phyloP scores from a whole-genome alignment of 1,284 basidiomycete genomes.

The Leucoagaricus sp. region DNA sequence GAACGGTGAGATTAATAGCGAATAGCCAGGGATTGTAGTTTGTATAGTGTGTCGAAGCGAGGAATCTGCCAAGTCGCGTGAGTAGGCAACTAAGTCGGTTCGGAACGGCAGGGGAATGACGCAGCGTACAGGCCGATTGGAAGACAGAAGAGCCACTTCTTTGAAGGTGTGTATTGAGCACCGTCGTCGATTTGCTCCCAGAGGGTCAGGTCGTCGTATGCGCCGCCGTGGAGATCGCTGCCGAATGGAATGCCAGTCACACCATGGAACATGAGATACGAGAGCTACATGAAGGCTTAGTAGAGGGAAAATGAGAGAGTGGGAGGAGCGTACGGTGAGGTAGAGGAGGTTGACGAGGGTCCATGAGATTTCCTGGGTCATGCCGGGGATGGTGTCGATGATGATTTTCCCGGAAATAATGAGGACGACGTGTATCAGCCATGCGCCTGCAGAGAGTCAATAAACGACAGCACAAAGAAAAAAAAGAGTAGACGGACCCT shows the following conservation, averaged over 20 bases:
- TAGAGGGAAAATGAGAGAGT: conserved; percentile 10
- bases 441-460: conserved; percentile 72
- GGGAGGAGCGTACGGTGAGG: conserved; percentile 69
- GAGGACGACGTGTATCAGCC: conserved; percentile 96
- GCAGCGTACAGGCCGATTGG: conserved; percentile 92
- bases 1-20: conserved; percentile 85
- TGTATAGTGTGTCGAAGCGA: conserved; percentile 98
- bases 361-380: conserved; percentile 95
- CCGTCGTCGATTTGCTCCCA: conserved; percentile 99
- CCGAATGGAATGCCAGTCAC: conserved; percentile 98
- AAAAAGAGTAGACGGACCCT: conserved; percentile 61
- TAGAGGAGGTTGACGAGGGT: conserved; percentile 93
- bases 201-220: conserved; percentile 95
- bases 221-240: conserved; percentile 83
- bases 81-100: conserved; percentile 12
- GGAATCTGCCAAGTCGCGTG: conserved; percentile 61
- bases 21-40: conserved; percentile 94
- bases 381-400: conserved; percentile 92
- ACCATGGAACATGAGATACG: conserved; percentile 99
- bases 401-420: conserved; percentile 91
- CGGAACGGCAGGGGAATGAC: conserved; percentile 23
- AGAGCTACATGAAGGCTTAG: conserved; percentile 57
- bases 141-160: conserved; percentile 95
- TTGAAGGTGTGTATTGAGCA: conserved; percentile 97
- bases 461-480: neutral